These are phyloP conservation scores for Lathyrus oleraceus DNA, from an alignment of 306 rosid genomes.

Conservation along the genomic window DNA sequence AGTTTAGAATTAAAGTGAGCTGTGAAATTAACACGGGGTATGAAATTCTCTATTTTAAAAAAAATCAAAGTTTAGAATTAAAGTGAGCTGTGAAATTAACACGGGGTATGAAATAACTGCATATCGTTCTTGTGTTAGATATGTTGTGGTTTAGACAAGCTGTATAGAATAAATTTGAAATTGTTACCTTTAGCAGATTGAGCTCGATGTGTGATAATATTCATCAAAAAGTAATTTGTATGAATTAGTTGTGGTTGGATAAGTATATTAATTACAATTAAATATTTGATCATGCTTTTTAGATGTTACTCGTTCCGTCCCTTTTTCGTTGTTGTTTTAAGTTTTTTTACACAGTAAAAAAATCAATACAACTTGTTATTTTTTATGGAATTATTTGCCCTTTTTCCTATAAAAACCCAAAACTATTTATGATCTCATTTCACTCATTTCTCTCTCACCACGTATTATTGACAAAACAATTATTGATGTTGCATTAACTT, in stretches of 20 bases:
- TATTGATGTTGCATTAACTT: too few relatives aligned
- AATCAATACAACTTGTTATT: too few relatives aligned
- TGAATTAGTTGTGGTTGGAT: constrained; percentile 14
- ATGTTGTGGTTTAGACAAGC: not conserved
- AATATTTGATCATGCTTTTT: not conserved
- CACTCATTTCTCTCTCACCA: too few relatives aligned
- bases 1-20: not conserved
- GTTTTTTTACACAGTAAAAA: too few relatives aligned
- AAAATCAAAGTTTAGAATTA: not conserved
- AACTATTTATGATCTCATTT: too few relatives aligned
- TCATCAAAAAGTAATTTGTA: constrained; percentile 3
- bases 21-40: constrained; percentile 4
- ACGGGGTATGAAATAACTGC: constrained; percentile 1
- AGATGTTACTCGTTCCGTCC: not conserved
- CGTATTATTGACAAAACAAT: too few relatives aligned
- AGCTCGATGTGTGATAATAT: not conserved
- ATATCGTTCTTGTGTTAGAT: constrained; percentile 23
- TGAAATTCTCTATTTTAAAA: not conserved
- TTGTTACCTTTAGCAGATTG: constrained; percentile 14
- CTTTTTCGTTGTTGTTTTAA: too few relatives aligned
- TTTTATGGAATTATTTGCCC: too few relatives aligned
- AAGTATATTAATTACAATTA: constrained; percentile 2
- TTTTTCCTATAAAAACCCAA: too few relatives aligned
- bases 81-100: constrained; percentile 8
- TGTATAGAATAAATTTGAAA: not conserved